phyloP scores from a whole-genome alignment of 148 eudicot genomes.

The Rhododendron henanense region DNA sequence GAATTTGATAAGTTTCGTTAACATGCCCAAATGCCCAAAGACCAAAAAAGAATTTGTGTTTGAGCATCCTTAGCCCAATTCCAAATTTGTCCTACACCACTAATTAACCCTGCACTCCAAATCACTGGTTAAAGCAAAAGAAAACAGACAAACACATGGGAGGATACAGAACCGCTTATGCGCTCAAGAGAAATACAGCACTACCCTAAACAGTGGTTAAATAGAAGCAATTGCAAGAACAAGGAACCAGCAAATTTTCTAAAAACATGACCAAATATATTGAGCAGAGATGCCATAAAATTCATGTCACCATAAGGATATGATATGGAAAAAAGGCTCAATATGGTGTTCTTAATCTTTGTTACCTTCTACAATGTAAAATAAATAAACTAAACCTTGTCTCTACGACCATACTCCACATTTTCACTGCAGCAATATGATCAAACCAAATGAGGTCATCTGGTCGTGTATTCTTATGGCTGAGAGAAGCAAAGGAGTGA shows the following conservation, averaged over 20 bases:
- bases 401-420: background rate
- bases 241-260: background rate
- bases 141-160: background rate
- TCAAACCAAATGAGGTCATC: background rate
- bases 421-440: background rate
- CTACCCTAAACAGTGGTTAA: background rate
- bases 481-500: background rate
- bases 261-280: background rate
- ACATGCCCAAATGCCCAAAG: background rate
- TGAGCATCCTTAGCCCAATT: no score
- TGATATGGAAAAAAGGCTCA: background rate
- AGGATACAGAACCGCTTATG: background rate
- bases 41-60: no score
- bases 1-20: background rate
- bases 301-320: background rate
- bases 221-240: background rate
- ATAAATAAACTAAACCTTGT: background rate
- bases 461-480: background rate
- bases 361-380: background rate
- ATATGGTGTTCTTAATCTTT: background rate
- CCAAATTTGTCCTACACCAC: no score
- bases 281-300: background rate
- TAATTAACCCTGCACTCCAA: background rate
- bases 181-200: background rate
- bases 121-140: background rate